Conservation (phyloP, 371 early-diverging fungal genomes). For the Paramicrosporidium saccamoebae region DNA sequence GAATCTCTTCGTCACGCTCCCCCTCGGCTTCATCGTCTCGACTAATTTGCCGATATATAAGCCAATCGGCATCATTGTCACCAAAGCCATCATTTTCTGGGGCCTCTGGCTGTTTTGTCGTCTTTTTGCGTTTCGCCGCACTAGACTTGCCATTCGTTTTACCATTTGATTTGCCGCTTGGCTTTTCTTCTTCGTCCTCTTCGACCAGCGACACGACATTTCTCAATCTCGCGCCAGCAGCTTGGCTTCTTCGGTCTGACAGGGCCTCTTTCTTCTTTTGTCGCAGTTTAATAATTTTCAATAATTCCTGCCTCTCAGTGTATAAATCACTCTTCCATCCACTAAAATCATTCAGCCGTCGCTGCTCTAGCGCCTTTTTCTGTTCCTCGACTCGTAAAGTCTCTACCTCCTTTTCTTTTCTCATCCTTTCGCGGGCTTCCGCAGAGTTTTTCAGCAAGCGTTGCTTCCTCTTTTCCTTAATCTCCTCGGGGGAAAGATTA, state of each 20-base stretch:
- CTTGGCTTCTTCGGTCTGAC: too few species aligned
- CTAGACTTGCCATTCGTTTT: constrained; percentile 4
- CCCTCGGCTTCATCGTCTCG: constrained; percentile 49
- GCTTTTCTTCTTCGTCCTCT: constrained; percentile 1
- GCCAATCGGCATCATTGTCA: constrained; percentile 69
- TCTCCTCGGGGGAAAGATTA: constrained; percentile 27
- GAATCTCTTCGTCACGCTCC: constrained; percentile 29
- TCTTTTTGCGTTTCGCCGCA: constrained; percentile 1
- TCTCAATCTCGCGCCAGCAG: constrained; percentile 5
- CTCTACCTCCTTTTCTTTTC: constrained; percentile 40
- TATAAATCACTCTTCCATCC: constrained; percentile 33
- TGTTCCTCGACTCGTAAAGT: constrained; percentile 18
- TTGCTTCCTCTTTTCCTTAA: constrained; percentile 52
- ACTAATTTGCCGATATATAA: constrained; percentile 52
- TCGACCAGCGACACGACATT: constrained; percentile 2
- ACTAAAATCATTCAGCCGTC: constrained; percentile 18
- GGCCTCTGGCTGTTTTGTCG: not conserved
- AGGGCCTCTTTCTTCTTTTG: too few species aligned
- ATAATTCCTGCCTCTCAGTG: constrained; percentile 12
- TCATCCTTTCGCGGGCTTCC: constrained; percentile 40
- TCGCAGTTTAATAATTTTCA: constrained; percentile 1
- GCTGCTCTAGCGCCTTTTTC: constrained; percentile 26
- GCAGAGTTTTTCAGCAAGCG: constrained; percentile 35
- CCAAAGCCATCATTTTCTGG: constrained; percentile 58
- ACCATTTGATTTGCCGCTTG: not conserved